Conservation (phyloP, 1,284 basidiomycete species). For the Stereum hirsutum region DNA sequence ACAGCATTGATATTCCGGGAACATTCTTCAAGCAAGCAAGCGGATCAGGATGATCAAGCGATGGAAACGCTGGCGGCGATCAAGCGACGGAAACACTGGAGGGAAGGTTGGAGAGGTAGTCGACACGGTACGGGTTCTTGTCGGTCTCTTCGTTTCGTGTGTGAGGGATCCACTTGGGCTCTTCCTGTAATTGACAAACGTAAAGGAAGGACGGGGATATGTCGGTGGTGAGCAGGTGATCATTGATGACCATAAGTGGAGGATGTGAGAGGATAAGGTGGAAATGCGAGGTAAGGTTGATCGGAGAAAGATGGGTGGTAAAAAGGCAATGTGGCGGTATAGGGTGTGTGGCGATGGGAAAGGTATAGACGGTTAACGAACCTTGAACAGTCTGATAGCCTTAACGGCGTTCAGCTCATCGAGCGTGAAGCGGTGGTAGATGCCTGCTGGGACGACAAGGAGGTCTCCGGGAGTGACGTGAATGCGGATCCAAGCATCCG, state of each 20-base stretch:
- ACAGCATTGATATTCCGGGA: too few species aligned
- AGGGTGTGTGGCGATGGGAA: neutral
- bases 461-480: constrained; percentile 64
- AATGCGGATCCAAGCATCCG: constrained; percentile 69
- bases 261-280: neutral
- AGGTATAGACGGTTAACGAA: constrained; percentile 17
- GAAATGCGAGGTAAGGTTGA: neutral
- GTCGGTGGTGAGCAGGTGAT: neutral
- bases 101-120: too few species aligned
- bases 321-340: neutral
- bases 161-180: constrained; percentile 80
- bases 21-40: too few species aligned
- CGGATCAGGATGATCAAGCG: too few species aligned
- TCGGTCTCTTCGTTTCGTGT: constrained; percentile 60
- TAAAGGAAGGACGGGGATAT: too few species aligned
- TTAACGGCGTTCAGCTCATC: constrained; percentile 62
- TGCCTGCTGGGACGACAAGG: constrained; percentile 66
- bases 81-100: too few species aligned
- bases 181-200: constrained; percentile 56
- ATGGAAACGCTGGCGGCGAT: too few species aligned
- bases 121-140: constrained; percentile 46
- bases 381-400: constrained; percentile 75
- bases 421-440: constrained; percentile 83
- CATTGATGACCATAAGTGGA: neutral
- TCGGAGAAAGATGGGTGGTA: neutral